A percentile compares a stretch with the other conserved stretches of the same genome.
Conservation (phyloP, 192 early-diverging fungal genomes). For the Gorgonomyces haynaldii region DNA sequence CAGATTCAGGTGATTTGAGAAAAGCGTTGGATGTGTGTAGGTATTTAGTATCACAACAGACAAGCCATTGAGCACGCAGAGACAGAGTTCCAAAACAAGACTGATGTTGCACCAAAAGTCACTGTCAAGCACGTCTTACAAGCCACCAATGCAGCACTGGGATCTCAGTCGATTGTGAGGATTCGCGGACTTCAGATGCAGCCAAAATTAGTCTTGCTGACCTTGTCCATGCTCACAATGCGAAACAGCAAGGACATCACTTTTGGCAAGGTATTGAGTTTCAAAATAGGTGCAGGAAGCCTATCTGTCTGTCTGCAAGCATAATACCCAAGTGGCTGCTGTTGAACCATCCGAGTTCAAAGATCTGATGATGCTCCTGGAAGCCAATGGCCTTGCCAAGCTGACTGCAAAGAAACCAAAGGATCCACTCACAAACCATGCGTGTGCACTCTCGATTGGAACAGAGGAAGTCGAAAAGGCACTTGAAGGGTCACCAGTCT, state of each 20-base stretch:
- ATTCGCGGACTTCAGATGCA: constrained; percentile 65
- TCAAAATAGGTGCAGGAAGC: constrained; percentile 40
- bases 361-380: constrained; percentile 61
- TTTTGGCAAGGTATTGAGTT: constrained; percentile 28
- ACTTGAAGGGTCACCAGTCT: constrained; percentile 3
- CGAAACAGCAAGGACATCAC: constrained; percentile 33
- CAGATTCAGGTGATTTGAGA: constrained; percentile 57
- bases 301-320: constrained; percentile 46
- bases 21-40: constrained; percentile 32
- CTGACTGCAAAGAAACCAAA: constrained; percentile 5
- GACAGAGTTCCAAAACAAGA: constrained; percentile 42
- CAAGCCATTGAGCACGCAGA: constrained; percentile 80
- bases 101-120: constrained; percentile 51
- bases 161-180: constrained; percentile 43
- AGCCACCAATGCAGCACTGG: constrained; percentile 52
- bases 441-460: not conserved
- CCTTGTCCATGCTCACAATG: constrained; percentile 37
- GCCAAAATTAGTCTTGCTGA: constrained; percentile 65
- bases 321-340: constrained; percentile 39
- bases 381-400: constrained; percentile 55
- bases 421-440: not conserved
- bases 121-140: constrained; percentile 66
- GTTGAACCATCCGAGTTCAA: constrained; percentile 65
- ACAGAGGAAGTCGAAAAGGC: constrained; percentile 14
- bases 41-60: constrained; percentile 22